These are phyloP conservation scores for Tilletiopsis washingtonensis DNA, from an alignment of 1,284 basidiomycete genomes.

Conservation along the genomic window DNA sequence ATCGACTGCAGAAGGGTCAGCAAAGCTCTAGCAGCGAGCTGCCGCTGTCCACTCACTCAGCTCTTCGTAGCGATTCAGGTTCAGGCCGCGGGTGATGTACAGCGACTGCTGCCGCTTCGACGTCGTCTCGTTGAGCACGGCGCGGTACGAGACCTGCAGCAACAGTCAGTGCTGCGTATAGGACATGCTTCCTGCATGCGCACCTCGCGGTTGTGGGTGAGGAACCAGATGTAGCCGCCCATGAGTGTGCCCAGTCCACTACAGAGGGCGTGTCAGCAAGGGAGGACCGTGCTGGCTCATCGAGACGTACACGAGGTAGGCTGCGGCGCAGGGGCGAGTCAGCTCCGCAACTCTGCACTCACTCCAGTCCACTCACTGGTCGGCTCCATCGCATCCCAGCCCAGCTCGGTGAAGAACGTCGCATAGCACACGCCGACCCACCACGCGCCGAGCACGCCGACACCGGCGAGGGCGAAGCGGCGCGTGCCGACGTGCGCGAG, in stretches of 20 bases:
- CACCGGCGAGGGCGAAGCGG: constrained; percentile 29
- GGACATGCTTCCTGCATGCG: too few relatives aligned
- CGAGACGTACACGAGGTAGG: constrained; percentile 15
- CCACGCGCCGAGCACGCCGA: constrained; percentile 24
- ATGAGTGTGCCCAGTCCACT: constrained; percentile 32
- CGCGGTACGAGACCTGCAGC: constrained; percentile 22
- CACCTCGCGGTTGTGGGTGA: constrained; percentile 31
- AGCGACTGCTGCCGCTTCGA: constrained; percentile 30
- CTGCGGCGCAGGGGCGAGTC: constrained; percentile 31
- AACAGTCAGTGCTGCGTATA: too few relatives aligned
- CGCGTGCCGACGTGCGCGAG: constrained; percentile 27
- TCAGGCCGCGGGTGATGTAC: constrained; percentile 34
- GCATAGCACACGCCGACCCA: constrained; percentile 29
- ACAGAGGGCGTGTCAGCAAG: not conserved
- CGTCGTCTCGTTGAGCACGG: constrained; percentile 37
- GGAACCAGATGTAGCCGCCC: constrained; percentile 36
- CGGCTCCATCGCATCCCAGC: constrained; percentile 34
- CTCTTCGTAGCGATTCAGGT: constrained; percentile 28
- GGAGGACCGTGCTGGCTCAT: not conserved
- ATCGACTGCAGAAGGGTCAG: constrained; percentile 32
- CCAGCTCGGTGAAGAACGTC: constrained; percentile 31
- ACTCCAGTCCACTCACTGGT: too few relatives aligned
- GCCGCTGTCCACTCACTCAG: constrained; percentile 4
- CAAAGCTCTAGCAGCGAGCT: constrained; percentile 17
- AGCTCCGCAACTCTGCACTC: not conserved